A percentile compares a stretch with the other conserved stretches of the same genome.
Conservation (phyloP, 176 grass and related monocot genomes). For the Triticum turgidum region DNA sequence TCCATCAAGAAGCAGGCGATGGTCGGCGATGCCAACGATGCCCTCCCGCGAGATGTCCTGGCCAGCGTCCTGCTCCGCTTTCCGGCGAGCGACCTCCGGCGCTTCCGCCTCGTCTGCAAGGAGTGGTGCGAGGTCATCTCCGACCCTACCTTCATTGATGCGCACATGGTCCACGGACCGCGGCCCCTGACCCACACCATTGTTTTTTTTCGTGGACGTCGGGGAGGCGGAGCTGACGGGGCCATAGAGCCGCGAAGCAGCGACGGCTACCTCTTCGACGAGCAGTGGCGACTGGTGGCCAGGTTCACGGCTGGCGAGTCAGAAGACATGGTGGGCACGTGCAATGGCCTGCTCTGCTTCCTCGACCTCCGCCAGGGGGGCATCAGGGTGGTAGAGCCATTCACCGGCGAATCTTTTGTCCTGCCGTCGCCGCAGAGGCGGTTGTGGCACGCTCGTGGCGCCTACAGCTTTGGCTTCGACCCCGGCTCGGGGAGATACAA, state of each 20-base stretch:
- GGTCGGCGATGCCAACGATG: no score
- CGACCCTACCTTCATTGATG: background rate
- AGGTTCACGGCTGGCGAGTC: background rate
- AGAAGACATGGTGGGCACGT: background rate
- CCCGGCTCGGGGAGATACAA: background rate
- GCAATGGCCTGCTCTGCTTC: background rate
- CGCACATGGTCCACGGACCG: no score
- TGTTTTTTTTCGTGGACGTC: background rate
- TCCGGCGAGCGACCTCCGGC: no score
- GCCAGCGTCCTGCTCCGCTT: no score
- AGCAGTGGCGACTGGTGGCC: background rate
- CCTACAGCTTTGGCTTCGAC: slow-evolving; percentile 18
- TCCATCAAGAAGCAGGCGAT: no score
- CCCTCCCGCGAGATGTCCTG: no score
- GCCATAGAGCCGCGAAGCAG: no score
- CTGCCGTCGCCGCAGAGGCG: background rate
- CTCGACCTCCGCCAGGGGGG: background rate
- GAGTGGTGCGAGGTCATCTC: no score
- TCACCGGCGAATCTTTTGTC: background rate
- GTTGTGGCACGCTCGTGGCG: background rate
- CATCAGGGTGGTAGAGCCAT: background rate
- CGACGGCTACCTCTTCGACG: background rate
- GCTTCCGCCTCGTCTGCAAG: no score
- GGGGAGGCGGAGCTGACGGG: no score
- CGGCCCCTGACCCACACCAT: background rate